Percentiles rank a stretch among this genome's conserved stretches.
Conservation (phyloP, 768 basidiomycete species). For the Trametes villosa region DNA sequence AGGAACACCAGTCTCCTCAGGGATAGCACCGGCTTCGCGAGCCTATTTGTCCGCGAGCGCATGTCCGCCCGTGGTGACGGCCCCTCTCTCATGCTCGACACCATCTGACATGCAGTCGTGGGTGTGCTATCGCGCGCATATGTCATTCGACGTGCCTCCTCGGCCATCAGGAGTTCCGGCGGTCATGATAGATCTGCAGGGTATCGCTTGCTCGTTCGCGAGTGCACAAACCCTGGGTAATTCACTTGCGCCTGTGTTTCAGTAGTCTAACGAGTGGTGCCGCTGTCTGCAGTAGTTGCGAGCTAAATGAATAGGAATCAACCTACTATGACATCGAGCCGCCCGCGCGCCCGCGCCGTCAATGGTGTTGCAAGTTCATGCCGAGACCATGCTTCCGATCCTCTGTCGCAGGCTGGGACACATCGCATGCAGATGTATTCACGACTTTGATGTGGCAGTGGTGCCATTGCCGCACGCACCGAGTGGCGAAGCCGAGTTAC, state of each 20-base stretch:
- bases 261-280: background rate
- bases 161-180: background rate
- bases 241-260: background rate
- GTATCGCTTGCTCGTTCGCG: background rate
- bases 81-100: slow-evolving; percentile 9
- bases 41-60: background rate
- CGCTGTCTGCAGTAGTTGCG: background rate
- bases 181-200: background rate
- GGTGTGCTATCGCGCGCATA: background rate
- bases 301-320: background rate
- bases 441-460: too few relatives aligned
- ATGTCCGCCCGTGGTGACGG: background rate
- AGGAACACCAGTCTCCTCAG: slow-evolving; percentile 13
- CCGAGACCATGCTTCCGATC: too few relatives aligned
- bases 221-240: background rate
- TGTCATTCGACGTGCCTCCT: slow-evolving; percentile 2
- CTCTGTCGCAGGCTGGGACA: too few relatives aligned
- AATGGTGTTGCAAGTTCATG: too few relatives aligned
- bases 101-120: slow-evolving; percentile 11
- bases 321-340: background rate
- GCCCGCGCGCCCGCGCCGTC: too few relatives aligned
- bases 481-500: too few relatives aligned
- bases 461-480: too few relatives aligned
- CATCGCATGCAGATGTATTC: too few relatives aligned
- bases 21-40: slow-evolving; percentile 2